Base-by-base conservation (phyloP, 179 eudicot species). In the Gypsophila paniculata region DNA sequence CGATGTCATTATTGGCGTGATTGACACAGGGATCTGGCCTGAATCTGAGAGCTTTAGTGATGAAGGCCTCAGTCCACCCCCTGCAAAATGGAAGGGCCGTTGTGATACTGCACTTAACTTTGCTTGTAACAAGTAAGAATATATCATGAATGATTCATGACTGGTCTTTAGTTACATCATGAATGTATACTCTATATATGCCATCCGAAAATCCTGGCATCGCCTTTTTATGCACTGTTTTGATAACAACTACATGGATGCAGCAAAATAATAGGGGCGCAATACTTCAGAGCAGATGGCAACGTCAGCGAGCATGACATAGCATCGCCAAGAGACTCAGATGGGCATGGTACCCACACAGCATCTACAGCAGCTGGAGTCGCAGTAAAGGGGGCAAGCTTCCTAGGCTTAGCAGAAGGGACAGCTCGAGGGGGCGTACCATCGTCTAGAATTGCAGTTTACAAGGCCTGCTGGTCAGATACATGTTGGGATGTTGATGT, bases 11-110 rank as follows among this genome's bases (percentile, higher is more conserved):
- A 18, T 88, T 15, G 89, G 87, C 26, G 68, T 88, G n/a, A 57
- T 88, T 10, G 89, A 89, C 79, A 64, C 80, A 1, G 93, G 89
- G 5, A 70, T 84, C 11, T 87, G 90, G 91, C 90, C 95, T 14
- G 95, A 89, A 66, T 82, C 86, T 0, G 77, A 69, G 2, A 85
- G 90, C 71, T 89, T 89, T 38, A 75, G 46, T 2, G 93, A 89
- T 52, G 51, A 64, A 5, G 87, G 87, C n/a, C 60, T 82, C 10
- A 79, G 83, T 39, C 82, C 84, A 14, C 77, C 83, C n/a, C 89
- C 90, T 44, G 73, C 54, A 58, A 86, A 82, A 76, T 89, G 90
- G 90, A 89, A 85, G 59, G 93, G 90, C 25, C 65, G 61, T 72
- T 86, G 93, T 51, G 65, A 78, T 25, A 71, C 81, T 57, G 72